Percentiles rank a stretch among this genome's conserved stretches.
Evolutionary conservation across 2,329 filamentous ascomycete species (phyloP).

Genomic region (Atkinsonella hypoxylon): DNA sequence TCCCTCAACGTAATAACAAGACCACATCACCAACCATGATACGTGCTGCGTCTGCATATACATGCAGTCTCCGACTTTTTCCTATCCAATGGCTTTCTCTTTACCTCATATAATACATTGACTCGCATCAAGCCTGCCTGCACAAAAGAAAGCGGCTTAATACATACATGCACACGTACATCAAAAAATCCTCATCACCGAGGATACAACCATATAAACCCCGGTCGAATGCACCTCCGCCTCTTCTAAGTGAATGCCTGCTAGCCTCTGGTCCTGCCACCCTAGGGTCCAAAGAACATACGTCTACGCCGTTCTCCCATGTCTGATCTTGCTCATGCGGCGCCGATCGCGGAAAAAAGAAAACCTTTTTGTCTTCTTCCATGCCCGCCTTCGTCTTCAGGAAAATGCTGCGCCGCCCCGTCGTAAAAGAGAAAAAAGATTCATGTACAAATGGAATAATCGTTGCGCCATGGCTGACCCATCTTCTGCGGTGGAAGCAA

Average conservation of each 20-base stretch:
- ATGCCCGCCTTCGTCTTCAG: background rate
- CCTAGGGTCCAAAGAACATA: background rate
- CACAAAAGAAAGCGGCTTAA: too few relatives aligned
- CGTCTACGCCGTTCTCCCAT: constrained; percentile 1
- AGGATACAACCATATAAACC: too few relatives aligned
- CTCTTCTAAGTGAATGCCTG: background rate
- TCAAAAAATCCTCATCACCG: too few relatives aligned
- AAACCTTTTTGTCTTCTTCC: background rate
- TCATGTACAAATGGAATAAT: constrained; percentile 1
- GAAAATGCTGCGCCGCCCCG: background rate
- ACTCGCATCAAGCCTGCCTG: background rate
- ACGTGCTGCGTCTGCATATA: too few relatives aligned
- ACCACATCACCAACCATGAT: too few relatives aligned
- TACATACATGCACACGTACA: too few relatives aligned
- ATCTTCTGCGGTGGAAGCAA: background rate
- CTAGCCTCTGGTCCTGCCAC: background rate
- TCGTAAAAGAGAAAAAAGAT: background rate
- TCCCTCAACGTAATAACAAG: too few relatives aligned
- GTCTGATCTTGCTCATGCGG: background rate
- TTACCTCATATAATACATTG: background rate
- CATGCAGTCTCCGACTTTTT: too few relatives aligned
- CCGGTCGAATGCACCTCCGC: background rate
- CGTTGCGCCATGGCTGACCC: background rate
- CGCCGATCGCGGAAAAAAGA: too few relatives aligned
- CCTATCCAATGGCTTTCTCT: background rate